Percentiles rank a stretch among this genome's conserved stretches.
phyloP scores from a whole-genome alignment of 2,329 filamentous ascomycete genomes.

The Elsinoe arachidis region DNA sequence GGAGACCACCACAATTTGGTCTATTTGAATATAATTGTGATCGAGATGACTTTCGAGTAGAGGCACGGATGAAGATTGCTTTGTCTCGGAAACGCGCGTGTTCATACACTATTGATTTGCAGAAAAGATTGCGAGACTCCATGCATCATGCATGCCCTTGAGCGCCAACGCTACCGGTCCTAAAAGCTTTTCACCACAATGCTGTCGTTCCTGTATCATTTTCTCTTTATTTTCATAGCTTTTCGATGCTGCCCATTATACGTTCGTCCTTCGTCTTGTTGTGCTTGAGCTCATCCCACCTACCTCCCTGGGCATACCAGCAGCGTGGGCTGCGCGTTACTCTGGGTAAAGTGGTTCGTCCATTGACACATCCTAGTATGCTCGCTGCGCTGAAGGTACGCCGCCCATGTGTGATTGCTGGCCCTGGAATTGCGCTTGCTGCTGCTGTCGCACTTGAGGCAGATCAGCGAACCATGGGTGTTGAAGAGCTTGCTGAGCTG shows the following conservation, averaged over 20 bases:
- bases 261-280: no score
- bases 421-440: slow-evolving; percentile 13
- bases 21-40: neutral
- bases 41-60: neutral
- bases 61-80: neutral
- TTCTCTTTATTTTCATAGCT: neutral
- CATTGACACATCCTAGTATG: slow-evolving; percentile 12
- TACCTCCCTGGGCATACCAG: no score
- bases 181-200: neutral
- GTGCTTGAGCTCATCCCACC: no score
- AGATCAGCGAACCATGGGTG: slow-evolving; percentile 89
- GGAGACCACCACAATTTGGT: neutral
- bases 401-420: slow-evolving; percentile 16
- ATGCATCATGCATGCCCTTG: neutral
- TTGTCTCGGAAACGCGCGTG: neutral
- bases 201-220: neutral
- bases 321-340: neutral
- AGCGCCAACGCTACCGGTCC: slow-evolving; percentile 4
- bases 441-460: slow-evolving; percentile 35
- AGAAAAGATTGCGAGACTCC: slow-evolving; percentile 2
- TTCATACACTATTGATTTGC: neutral
- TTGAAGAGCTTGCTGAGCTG: slow-evolving; percentile 73
- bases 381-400: slow-evolving; percentile 14
- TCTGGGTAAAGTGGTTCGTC: neutral
- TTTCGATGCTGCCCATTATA: no score